phyloP scores from a whole-genome alignment of 1,284 basidiomycete species.

The Malassezia sp. region DNA sequence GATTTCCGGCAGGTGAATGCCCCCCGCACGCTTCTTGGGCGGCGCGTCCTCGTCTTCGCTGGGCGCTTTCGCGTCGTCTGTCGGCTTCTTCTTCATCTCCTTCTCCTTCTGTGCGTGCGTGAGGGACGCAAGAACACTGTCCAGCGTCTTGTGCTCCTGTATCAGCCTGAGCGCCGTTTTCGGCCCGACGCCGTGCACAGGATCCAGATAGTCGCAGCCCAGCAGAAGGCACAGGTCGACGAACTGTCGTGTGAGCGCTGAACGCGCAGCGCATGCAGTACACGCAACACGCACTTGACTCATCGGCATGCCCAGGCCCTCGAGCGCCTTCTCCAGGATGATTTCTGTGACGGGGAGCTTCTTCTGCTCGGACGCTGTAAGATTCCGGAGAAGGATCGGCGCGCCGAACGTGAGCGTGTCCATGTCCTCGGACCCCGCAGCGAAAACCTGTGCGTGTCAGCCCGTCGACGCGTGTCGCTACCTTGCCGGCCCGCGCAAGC shows the following conservation, averaged over 20 bases:
- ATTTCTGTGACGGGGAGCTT: constrained; percentile 96
- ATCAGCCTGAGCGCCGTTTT: constrained; percentile 91
- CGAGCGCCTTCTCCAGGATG: constrained; percentile 65
- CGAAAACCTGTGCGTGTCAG: constrained; percentile 61
- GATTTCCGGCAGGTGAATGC: constrained; percentile 62
- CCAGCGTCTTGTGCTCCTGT: constrained; percentile 71
- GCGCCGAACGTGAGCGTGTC: constrained; percentile 92
- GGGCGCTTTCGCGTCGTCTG: constrained; percentile 54
- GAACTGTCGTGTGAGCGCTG: constrained; percentile 56
- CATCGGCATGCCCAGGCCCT: constrained; percentile 85
- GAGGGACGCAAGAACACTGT: constrained; percentile 67
- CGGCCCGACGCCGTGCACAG: constrained; percentile 85
- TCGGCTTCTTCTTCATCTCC: constrained; percentile 7
- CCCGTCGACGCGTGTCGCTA: constrained; percentile 2
- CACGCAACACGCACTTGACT: constrained; percentile 55
- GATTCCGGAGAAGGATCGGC: constrained; percentile 81
- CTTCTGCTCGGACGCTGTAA: constrained; percentile 97
- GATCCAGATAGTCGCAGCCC: constrained; percentile 96
- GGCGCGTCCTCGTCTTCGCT: constrained; percentile 15
- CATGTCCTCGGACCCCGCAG: constrained; percentile 98
- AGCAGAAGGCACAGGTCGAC: constrained; percentile 92
- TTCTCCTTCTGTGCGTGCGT: constrained; percentile 56
- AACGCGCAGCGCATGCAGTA: too few species aligned
- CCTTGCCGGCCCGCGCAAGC: constrained; percentile 84
- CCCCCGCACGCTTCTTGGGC: constrained; percentile 50